A percentile compares a stretch with the other conserved stretches of the same genome.
Conservation (phyloP, 306 rosid genomes). For the Vicia villosa region DNA sequence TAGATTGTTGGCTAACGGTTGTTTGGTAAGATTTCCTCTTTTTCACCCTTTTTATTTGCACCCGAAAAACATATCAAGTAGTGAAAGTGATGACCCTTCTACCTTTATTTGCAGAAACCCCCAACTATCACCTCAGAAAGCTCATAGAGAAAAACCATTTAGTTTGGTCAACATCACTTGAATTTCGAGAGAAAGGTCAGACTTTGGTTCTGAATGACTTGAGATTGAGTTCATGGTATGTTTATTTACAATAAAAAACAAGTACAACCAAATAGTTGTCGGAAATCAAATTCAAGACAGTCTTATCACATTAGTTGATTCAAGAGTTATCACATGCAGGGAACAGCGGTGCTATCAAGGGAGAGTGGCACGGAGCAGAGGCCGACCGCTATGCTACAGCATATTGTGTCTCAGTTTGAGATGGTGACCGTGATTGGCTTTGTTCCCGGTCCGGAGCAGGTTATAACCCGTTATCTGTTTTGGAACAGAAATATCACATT, state of each 20-base stretch:
- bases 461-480: too few species aligned
- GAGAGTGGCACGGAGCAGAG: too few species aligned
- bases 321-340: too few species aligned
- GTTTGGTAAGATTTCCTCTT: background rate
- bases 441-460: too few species aligned
- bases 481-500: too few species aligned
- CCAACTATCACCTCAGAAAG: background rate
- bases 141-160: background rate
- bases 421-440: too few species aligned
- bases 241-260: background rate
- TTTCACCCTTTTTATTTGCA: background rate
- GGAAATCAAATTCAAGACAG: background rate
- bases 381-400: too few species aligned
- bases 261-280: background rate
- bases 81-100: background rate
- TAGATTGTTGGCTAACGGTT: background rate
- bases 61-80: background rate
- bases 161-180: background rate
- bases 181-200: background rate
- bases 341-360: too few species aligned
- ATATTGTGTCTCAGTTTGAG: too few species aligned
- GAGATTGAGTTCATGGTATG: background rate
- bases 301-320: background rate
- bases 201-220: slow-evolving; percentile 1
- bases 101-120: background rate